A percentile compares a stretch with the other conserved stretches of the same genome.
phyloP scores from a whole-genome alignment of 1,284 basidiomycete species.

The Xanthoconium separans region DNA sequence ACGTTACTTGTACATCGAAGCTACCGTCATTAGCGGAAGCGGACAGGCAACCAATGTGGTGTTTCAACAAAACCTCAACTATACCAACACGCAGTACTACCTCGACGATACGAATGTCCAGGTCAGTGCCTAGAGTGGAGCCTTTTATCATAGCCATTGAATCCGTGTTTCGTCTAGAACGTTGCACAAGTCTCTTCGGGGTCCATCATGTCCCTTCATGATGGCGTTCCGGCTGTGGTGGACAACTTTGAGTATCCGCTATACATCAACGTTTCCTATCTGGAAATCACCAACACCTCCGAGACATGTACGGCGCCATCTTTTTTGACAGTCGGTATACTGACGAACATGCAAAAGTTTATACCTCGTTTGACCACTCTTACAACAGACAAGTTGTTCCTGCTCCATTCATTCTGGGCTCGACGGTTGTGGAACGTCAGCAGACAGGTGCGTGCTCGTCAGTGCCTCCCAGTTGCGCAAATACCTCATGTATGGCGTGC shows the following conservation, averaged over 20 bases:
- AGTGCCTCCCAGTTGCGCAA: not conserved
- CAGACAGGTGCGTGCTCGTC: conserved; percentile 45
- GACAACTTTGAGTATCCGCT: conserved; percentile 69
- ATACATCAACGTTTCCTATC: conserved; percentile 54
- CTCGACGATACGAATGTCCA: conserved; percentile 39
- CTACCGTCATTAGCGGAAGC: conserved; percentile 48
- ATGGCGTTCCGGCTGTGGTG: conserved; percentile 48
- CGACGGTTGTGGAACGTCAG: conserved; percentile 59
- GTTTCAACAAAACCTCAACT: conserved; percentile 47
- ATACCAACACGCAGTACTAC: conserved; percentile 51
- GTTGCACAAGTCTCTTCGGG: conserved; percentile 63
- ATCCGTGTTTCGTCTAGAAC: conserved; percentile 39
- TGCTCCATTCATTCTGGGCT: conserved; percentile 55
- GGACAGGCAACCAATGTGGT: conserved; percentile 45
- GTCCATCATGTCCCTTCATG: conserved; percentile 55
- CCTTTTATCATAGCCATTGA: not conserved
- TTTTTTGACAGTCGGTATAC: not conserved
- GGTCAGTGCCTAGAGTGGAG: conserved; percentile 30
- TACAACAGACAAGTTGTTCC: conserved; percentile 61
- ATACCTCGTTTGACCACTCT: conserved; percentile 61
- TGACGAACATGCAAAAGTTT: conserved; percentile 37
- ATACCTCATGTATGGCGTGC: not conserved
- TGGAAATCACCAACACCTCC: conserved; percentile 43
- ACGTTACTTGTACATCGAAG: conserved; percentile 46
- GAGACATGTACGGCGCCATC: conserved; percentile 42